Percentiles rank a stretch among this genome's conserved stretches.
Evolutionary conservation across 2,329 filamentous ascomycete genomes (phyloP).

Genomic region (Neonectria punicea): DNA sequence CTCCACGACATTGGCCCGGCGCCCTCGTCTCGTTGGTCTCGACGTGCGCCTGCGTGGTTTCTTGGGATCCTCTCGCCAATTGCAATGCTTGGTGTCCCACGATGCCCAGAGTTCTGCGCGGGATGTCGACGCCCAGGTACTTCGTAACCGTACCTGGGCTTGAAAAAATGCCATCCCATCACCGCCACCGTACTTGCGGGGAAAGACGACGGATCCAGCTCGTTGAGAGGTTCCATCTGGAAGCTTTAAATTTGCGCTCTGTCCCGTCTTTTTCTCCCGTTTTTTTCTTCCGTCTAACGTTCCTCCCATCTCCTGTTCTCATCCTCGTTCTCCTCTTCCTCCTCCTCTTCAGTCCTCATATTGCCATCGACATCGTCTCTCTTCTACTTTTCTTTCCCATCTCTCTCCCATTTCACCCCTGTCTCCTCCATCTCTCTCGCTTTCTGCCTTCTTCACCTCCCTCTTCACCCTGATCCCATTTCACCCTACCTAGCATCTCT

Average conservation of each 20-base stretch:
- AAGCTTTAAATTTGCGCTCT: constrained; percentile 12
- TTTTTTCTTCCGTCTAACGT: background rate
- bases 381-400: background rate
- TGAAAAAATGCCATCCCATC: constrained; percentile 6
- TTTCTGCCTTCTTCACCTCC: background rate
- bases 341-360: background rate
- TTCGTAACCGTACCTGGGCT: constrained; percentile 13
- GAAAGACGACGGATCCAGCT: constrained; percentile 3
- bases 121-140: constrained; percentile 1
- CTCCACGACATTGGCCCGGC: constrained; percentile 34
- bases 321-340: background rate
- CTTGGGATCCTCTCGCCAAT: constrained; percentile 16
- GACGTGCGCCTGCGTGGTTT: constrained; percentile 11
- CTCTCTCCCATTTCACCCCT: background rate
- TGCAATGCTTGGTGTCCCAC: constrained; percentile 13
- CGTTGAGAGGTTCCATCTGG: background rate
- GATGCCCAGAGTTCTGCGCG: constrained; percentile 5
- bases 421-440: background rate
- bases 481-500: background rate
- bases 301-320: background rate
- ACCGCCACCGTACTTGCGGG: constrained; percentile 10
- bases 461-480: background rate
- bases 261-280: constrained; percentile 7
- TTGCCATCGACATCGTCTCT: background rate
- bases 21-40: constrained; percentile 31